phyloP scores from a whole-genome alignment of 768 basidiomycete genomes.

The Leccinum barrowsii region DNA sequence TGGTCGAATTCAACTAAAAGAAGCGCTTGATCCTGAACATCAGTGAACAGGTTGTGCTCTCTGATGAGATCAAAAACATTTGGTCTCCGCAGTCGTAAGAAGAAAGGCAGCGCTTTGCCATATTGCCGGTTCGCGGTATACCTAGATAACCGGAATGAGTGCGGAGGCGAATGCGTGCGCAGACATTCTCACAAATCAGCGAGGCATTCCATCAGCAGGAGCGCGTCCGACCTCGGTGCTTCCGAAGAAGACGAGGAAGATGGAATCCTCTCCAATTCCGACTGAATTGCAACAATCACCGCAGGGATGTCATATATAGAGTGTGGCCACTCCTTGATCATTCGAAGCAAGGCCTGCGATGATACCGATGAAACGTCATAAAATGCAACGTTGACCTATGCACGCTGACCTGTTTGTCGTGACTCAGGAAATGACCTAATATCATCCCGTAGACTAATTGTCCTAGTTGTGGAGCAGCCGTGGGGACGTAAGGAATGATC shows the following conservation, averaged over 20 bases:
- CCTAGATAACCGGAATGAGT: conserved; percentile 37
- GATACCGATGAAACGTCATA: background rate
- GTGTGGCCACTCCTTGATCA: conserved; percentile 85
- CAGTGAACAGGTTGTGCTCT: conserved; percentile 91
- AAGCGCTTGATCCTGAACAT: conserved; percentile 90
- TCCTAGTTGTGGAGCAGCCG: conserved; percentile 72
- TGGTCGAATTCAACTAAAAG: conserved; percentile 93
- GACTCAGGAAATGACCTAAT: conserved; percentile 76
- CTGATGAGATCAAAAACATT: conserved; percentile 94
- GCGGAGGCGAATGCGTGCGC: background rate
- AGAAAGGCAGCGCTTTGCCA: conserved; percentile 90
- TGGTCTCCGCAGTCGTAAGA: conserved; percentile 78
- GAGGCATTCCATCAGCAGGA: conserved; percentile 87
- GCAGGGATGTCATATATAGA: conserved; percentile 87
- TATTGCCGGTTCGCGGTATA: conserved; percentile 88
- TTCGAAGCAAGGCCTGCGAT: conserved; percentile 64
- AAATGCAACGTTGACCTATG: background rate
- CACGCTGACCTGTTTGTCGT: conserved; percentile 63
- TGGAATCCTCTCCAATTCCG: conserved; percentile 65
- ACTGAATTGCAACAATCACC: conserved; percentile 85
- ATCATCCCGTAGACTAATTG: conserved; percentile 94
- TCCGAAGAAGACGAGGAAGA: conserved; percentile 48
- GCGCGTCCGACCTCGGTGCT: conserved; percentile 42
- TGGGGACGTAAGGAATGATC: conserved; percentile 89
- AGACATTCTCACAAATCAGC: conserved; percentile 70